phyloP scores from a whole-genome alignment of 345 rosid species.

The Gossypium herbaceum region DNA sequence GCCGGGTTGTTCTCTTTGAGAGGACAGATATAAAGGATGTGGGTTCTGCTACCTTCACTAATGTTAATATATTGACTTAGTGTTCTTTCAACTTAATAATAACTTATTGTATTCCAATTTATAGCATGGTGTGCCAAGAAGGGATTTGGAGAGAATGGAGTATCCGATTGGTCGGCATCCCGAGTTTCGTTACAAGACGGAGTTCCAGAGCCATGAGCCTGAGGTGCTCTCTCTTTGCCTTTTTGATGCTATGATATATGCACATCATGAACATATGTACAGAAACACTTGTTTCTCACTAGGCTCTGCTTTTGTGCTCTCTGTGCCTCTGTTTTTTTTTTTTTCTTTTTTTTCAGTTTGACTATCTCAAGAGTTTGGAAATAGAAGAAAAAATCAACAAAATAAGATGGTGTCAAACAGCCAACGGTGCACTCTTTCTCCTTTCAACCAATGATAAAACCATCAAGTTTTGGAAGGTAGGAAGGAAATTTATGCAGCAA shows the following conservation, averaged over 20 bases:
- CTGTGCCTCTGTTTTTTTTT: slow-evolving; percentile 4
- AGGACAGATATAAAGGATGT: slow-evolving; percentile 68
- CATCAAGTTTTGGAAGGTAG: slow-evolving; percentile 90
- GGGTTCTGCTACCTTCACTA: slow-evolving; percentile 24
- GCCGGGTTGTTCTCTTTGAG: slow-evolving; percentile 91
- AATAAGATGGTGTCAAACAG: slow-evolving; percentile 88
- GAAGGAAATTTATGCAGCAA: not conserved
- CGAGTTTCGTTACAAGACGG: slow-evolving; percentile 86
- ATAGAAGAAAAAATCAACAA: slow-evolving; percentile 97
- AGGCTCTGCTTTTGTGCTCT: not conserved
- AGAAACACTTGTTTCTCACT: not conserved
- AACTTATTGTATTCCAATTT: slow-evolving; percentile 21
- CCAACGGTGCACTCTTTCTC: slow-evolving; percentile 77
- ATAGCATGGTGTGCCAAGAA: slow-evolving; percentile 61
- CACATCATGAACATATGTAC: not conserved
- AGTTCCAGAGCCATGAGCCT: slow-evolving; percentile 94
- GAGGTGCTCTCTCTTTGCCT: slow-evolving; percentile 46
- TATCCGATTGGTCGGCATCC: slow-evolving; percentile 54
- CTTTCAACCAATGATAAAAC: slow-evolving; percentile 86
- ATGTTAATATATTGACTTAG: slow-evolving; percentile 7
- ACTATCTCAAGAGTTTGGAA: slow-evolving; percentile 95
- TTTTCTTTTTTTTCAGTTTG: slow-evolving; percentile 47
- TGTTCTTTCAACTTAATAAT: slow-evolving; percentile 16
- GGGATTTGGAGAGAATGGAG: slow-evolving; percentile 67
- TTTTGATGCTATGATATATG: not conserved